phyloP scores from a whole-genome alignment of 2,329 filamentous ascomycete species.

The Calonectria hongkongensis region DNA sequence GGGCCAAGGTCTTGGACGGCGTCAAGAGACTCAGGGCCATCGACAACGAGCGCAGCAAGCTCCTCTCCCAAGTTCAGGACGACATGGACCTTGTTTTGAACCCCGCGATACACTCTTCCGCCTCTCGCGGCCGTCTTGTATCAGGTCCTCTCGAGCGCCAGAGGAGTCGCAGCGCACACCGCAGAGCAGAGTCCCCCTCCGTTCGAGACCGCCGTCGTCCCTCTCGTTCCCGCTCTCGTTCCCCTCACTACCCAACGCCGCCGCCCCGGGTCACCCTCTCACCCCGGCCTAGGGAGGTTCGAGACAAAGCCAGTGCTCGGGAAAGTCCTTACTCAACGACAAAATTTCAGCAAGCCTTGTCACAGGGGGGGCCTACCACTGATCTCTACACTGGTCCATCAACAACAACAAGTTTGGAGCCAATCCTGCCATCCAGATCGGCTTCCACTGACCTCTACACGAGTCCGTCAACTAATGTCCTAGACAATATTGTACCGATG shows the following conservation, averaged over 20 bases:
- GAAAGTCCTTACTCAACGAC: too few relatives aligned
- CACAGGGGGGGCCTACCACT: too few relatives aligned
- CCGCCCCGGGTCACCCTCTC: neutral
- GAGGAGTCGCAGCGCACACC: neutral
- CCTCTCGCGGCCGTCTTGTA: too few relatives aligned
- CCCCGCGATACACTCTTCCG: neutral
- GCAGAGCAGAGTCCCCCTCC: neutral
- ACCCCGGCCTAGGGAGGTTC: too few relatives aligned
- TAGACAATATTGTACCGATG: too few relatives aligned
- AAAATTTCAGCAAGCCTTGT: too few relatives aligned
- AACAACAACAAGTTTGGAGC: too few relatives aligned
- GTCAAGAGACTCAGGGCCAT: conserved; percentile 12
- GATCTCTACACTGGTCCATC: too few relatives aligned
- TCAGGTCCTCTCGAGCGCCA: neutral
- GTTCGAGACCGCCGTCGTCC: neutral
- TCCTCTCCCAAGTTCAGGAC: neutral
- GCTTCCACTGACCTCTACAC: too few relatives aligned
- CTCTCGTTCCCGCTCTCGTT: conserved; percentile 3
- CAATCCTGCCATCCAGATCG: too few relatives aligned
- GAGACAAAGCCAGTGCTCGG: too few relatives aligned
- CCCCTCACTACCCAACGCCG: neutral
- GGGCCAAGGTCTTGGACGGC: neutral
- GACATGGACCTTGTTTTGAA: neutral
- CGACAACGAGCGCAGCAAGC: conserved; percentile 6
- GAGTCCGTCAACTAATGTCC: too few relatives aligned